These are phyloP conservation scores for Phialocephala subalpina DNA, from an alignment of 2,329 filamentous ascomycete species.

Conservation along the genomic window DNA sequence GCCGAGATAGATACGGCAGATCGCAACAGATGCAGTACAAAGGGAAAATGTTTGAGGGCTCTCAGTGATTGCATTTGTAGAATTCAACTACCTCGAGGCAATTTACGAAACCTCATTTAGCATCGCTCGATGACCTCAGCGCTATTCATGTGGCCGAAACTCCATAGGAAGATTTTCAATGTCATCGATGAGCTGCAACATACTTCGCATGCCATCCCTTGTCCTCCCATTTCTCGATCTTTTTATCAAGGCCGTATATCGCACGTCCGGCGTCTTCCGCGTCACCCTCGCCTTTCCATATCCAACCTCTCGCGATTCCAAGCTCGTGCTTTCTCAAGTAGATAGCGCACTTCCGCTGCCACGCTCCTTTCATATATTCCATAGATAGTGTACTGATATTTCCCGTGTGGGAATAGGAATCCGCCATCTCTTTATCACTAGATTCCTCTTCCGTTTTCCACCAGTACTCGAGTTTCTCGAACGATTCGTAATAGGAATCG, in stretches of 20 bases:
- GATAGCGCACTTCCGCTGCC: not conserved
- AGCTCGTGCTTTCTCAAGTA: not conserved
- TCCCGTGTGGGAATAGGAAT: too few species aligned
- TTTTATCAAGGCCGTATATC: not conserved
- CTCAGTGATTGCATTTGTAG: too few species aligned
- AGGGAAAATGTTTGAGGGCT: not conserved
- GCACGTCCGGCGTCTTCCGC: not conserved
- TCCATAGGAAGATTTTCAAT: too few species aligned
- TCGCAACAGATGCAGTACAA: not conserved
- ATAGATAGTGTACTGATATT: not conserved
- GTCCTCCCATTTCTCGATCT: not conserved
- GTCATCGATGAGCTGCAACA: not conserved
- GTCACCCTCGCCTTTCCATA: not conserved
- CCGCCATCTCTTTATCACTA: too few species aligned
- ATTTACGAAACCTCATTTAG: too few species aligned
- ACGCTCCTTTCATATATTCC: not conserved
- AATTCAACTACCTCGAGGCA: too few species aligned
- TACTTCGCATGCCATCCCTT: not conserved
- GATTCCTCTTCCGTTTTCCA: too few species aligned
- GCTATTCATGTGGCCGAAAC: too few species aligned
- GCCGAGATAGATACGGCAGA: not conserved
- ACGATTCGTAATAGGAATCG: too few species aligned
- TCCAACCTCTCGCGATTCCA: not conserved
- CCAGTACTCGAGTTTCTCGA: too few species aligned
- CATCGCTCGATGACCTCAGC: too few species aligned